phyloP scores from a whole-genome alignment of 2,329 filamentous ascomycete species.

The Colletotrichum tabaci region DNA sequence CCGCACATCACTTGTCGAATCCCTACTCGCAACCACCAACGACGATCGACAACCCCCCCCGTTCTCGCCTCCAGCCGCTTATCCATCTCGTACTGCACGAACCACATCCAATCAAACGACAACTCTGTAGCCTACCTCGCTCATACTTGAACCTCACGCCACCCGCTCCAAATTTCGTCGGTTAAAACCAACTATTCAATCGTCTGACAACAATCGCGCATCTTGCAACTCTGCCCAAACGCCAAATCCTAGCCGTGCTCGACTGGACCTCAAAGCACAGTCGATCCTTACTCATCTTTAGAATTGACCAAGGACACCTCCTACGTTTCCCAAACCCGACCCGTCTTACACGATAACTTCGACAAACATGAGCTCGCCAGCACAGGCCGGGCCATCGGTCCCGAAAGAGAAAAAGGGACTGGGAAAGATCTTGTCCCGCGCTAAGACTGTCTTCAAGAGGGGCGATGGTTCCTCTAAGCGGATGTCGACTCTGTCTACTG shows the following conservation, averaged over 20 bases:
- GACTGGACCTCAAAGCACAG: slow-evolving; percentile 21
- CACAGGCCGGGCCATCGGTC: slow-evolving; percentile 54
- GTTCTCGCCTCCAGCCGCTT: slow-evolving; percentile 22
- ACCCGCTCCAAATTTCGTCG: background rate
- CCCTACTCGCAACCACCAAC: slow-evolving; percentile 20
- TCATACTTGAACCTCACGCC: slow-evolving; percentile 20
- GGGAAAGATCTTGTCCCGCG: slow-evolving; percentile 62
- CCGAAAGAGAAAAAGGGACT: slow-evolving; percentile 62
- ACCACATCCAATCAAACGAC: slow-evolving; percentile 18
- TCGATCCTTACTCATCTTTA: slow-evolving; percentile 20
- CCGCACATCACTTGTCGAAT: background rate
- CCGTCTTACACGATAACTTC: slow-evolving; percentile 3
- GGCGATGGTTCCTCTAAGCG: slow-evolving; percentile 52
- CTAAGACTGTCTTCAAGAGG: slow-evolving; percentile 66
- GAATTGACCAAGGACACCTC: slow-evolving; percentile 13
- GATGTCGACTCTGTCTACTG: slow-evolving; percentile 30
- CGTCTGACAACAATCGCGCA: background rate
- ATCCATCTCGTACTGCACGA: slow-evolving; percentile 25
- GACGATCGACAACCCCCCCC: slow-evolving; percentile 27
- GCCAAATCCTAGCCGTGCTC: slow-evolving; percentile 18
- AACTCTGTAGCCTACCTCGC: slow-evolving; percentile 1
- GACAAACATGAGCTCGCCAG: slow-evolving; percentile 59
- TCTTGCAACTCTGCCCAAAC: background rate
- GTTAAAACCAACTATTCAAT: background rate
- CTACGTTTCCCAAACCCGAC: slow-evolving; percentile 13